phyloP scores from a whole-genome alignment of 208 protist species.

The Hexamita inflata region DNA sequence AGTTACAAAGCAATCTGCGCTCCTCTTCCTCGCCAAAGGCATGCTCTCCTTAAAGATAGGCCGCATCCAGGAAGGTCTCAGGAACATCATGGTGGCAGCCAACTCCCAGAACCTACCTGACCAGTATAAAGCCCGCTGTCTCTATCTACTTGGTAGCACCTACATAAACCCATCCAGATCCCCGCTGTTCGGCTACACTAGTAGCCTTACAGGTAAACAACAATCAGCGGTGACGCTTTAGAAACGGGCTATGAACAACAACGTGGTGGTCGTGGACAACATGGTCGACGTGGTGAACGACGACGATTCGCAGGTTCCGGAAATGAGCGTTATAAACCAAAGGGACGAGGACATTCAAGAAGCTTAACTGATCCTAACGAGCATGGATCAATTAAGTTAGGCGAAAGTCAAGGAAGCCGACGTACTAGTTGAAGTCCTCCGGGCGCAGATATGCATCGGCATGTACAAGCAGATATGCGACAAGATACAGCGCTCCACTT shows the following conservation, averaged over 20 bases:
- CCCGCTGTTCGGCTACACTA: constrained; percentile 6
- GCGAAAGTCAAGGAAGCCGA: not conserved
- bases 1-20: too few relatives aligned
- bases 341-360: not conserved
- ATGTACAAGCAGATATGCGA: not conserved
- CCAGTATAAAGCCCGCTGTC: not conserved
- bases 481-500: not conserved
- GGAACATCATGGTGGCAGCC: not conserved
- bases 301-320: not conserved
- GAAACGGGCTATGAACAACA: not conserved
- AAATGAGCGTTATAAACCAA: not conserved
- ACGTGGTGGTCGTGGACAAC: not conserved
- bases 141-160: constrained; percentile 8
- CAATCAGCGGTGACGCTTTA: constrained; percentile 3
- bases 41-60: constrained; percentile 2
- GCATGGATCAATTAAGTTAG: not conserved
- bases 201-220: not conserved
- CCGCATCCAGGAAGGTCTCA: not conserved
- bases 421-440: not conserved
- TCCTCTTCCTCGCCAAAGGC: not conserved
- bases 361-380: not conserved
- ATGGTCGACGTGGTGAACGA: too few relatives aligned
- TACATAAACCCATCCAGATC: constrained; percentile 2
- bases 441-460: not conserved
- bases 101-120: not conserved